Conservation (phyloP, 257 asterid genomes). For the Solanum sparsipilum region DNA sequence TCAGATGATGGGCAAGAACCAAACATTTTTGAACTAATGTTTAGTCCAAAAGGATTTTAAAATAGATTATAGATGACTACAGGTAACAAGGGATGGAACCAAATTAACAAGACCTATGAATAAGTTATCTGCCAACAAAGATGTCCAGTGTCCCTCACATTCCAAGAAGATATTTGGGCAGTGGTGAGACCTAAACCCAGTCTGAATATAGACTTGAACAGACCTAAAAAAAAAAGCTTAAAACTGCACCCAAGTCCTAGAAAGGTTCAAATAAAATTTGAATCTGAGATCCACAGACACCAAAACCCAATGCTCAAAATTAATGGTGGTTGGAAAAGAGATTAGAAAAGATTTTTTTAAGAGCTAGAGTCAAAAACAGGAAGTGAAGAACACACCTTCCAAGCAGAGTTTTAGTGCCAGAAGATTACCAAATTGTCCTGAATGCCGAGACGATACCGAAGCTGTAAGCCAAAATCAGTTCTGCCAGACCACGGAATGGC, state of each 20-base stretch:
- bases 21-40: too few relatives aligned
- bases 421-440: background rate
- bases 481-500: background rate
- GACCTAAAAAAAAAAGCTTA: background rate
- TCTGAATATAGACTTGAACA: background rate
- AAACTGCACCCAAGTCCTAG: background rate
- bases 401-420: background rate
- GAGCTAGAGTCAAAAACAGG: background rate
- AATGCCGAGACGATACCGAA: background rate
- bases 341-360: background rate
- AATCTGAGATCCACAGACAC: background rate
- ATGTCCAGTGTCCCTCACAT: too few relatives aligned
- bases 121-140: too few relatives aligned
- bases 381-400: background rate
- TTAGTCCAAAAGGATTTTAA: too few relatives aligned
- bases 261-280: background rate
- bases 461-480: background rate
- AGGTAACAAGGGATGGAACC: too few relatives aligned
- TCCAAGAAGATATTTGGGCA: too few relatives aligned
- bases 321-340: background rate
- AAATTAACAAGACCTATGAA: too few relatives aligned
- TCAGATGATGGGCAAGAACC: too few relatives aligned
- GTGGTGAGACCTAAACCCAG: too few relatives aligned
- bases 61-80: too few relatives aligned
- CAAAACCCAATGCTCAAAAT: background rate